phyloP scores from a whole-genome alignment of 306 rosid genomes.

The Castanea sativa region DNA sequence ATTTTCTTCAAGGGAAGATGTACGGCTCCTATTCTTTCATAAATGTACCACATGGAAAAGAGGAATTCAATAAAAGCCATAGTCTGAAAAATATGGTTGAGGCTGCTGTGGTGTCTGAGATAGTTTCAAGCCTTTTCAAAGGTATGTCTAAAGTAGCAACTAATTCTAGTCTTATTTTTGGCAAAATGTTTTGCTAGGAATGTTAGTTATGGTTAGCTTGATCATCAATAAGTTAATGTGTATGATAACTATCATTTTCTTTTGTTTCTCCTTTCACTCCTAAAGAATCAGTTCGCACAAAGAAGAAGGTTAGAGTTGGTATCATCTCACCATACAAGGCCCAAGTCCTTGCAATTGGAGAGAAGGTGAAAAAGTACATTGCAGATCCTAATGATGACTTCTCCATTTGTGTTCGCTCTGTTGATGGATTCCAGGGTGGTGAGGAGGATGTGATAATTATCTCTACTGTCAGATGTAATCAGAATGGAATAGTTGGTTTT shows the following conservation, averaged over 20 bases:
- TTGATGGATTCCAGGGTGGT: slow-evolving; percentile 51
- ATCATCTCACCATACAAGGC: slow-evolving; percentile 50
- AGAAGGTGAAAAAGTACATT: slow-evolving; percentile 13
- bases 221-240: not conserved
- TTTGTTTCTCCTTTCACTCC: not conserved
- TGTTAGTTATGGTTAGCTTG: not conserved
- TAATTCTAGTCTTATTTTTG: not conserved
- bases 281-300: slow-evolving; percentile 13
- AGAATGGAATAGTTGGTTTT: slow-evolving; percentile 27
- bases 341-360: slow-evolving; percentile 30
- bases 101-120: slow-evolving; percentile 27
- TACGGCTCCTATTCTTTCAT: slow-evolving; percentile 29
- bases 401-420: slow-evolving; percentile 29
- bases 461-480: slow-evolving; percentile 37
- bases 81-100: slow-evolving; percentile 34
- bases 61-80: slow-evolving; percentile 8
- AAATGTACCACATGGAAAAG: slow-evolving; percentile 32
- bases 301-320: slow-evolving; percentile 26
- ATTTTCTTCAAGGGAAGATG: slow-evolving; percentile 29
- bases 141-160: slow-evolving; percentile 7
- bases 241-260: not conserved
- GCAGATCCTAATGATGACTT: not conserved
- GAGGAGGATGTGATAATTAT: slow-evolving; percentile 46
- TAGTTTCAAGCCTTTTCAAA: slow-evolving; percentile 31
- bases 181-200: not conserved